Evolutionary conservation across 306 rosid genomes (phyloP).

Genomic region (Quercus glauca): DNA sequence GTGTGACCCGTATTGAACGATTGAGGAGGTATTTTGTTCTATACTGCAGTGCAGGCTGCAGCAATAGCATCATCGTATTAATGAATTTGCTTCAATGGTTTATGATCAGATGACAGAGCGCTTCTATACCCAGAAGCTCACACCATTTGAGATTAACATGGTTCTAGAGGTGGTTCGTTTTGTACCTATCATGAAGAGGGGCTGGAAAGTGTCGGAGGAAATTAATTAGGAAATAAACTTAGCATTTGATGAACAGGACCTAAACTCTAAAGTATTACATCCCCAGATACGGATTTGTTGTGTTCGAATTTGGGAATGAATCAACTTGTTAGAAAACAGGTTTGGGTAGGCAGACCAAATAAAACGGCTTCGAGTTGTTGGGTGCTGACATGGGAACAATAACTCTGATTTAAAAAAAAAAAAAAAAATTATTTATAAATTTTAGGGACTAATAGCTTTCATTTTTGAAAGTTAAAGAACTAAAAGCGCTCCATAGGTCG

Average conservation of each 20-base stretch:
- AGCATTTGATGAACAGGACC: slow-evolving; percentile 91
- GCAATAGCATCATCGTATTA: slow-evolving; percentile 38
- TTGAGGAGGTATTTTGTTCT: slow-evolving; percentile 78
- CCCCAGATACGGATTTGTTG: neutral
- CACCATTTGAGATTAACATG: slow-evolving; percentile 58
- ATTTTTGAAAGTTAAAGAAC: too few relatives aligned
- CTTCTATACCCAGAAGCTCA: slow-evolving; percentile 56
- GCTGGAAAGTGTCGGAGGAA: slow-evolving; percentile 75
- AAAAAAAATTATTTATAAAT: too few relatives aligned
- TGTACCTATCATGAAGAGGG: slow-evolving; percentile 77
- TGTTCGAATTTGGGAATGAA: too few relatives aligned
- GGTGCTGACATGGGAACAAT: too few relatives aligned
- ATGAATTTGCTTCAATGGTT: slow-evolving; percentile 65
- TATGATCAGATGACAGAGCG: slow-evolving; percentile 96
- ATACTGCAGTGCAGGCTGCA: slow-evolving; percentile 39
- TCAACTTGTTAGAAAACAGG: too few relatives aligned
- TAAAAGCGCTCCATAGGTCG: too few relatives aligned
- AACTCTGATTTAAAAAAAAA: too few relatives aligned
- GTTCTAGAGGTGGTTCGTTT: slow-evolving; percentile 58
- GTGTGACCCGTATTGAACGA: slow-evolving; percentile 69
- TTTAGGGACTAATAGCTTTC: too few relatives aligned
- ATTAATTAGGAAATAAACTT: slow-evolving; percentile 78
- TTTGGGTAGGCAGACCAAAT: too few relatives aligned
- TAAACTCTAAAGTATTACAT: slow-evolving; percentile 65
- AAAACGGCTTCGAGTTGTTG: too few relatives aligned